These are phyloP conservation scores for Persicaria maculosa DNA, from an alignment of 148 eudicot species.

Conservation along the genomic window DNA sequence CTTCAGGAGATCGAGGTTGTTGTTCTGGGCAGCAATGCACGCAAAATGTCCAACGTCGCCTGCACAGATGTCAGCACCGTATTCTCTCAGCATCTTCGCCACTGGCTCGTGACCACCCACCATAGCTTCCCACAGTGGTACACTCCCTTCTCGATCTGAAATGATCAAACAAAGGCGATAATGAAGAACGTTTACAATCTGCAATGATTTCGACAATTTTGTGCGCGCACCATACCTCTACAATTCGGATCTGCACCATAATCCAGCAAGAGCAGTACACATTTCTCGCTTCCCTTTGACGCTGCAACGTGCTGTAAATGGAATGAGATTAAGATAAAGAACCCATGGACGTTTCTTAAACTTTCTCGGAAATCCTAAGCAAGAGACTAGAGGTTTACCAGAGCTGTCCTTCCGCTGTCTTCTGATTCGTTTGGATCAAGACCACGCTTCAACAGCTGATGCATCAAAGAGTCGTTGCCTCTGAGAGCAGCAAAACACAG, in stretches of 20 bases:
- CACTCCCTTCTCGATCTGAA: slow-evolving; percentile 69
- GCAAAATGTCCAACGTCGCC: slow-evolving; percentile 66
- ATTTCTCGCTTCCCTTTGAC: slow-evolving; percentile 67
- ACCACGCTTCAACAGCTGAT: slow-evolving; percentile 59
- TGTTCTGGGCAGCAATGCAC: slow-evolving; percentile 50
- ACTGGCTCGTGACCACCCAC: slow-evolving; percentile 36
- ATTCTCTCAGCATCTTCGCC: slow-evolving; percentile 34
- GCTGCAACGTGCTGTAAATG: slow-evolving; percentile 80
- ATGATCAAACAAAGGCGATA: not conserved
- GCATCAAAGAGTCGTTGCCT: slow-evolving; percentile 53
- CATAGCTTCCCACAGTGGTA: slow-evolving; percentile 87
- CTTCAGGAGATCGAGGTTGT: slow-evolving; percentile 49
- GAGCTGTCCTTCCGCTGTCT: slow-evolving; percentile 69
- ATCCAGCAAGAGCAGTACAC: slow-evolving; percentile 69
- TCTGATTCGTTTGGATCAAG: slow-evolving; percentile 92
- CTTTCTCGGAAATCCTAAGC: not conserved
- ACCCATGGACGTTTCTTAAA: not conserved
- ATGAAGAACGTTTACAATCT: not conserved
- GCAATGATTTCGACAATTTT: too few relatives aligned
- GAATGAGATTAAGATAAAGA: not conserved
- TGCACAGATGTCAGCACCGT: slow-evolving; percentile 39
- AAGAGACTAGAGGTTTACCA: slow-evolving; percentile 28
- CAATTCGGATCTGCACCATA: slow-evolving; percentile 79
- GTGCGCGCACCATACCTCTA: slow-evolving; percentile 40
- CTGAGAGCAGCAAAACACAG: slow-evolving; percentile 57